Evolutionary conservation across 2,329 filamentous ascomycete genomes (phyloP), one percentile per base, ranked within the genome.

Genomic region (Aspergillus intermedius): DNA sequence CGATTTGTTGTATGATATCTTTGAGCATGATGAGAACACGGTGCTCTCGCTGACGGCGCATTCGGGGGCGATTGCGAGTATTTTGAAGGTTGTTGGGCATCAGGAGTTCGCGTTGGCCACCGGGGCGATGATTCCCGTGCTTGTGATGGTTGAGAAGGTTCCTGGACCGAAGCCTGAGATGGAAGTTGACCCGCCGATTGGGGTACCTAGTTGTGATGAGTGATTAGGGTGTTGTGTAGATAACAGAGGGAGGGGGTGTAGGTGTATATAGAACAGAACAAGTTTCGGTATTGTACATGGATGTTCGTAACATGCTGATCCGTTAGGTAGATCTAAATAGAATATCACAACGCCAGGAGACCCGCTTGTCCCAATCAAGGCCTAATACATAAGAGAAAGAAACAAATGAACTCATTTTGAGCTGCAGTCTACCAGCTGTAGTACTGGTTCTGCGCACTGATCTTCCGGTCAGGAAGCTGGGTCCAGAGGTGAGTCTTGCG

Each of bases 381-480:
- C 41, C 25, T 37, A 34, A 44, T 40, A 47, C 40, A 46, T 35
- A 47, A 32, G 49, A 49, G 7, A 48, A 44, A 44, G 47, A 28
- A 51, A 46, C 50, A 22, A 45, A 42, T 37, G 42, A 30, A 49
- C 43, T 37, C 25, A 47, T 17, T 56, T 12, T 37, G 3, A 17
- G 34, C n/a, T n/a, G n/a, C 34, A 17, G 17, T 40, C 65, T 84
- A 97, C 91, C 91, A 98, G 52, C 87, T 82, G 71, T 94, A 94
- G 69, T 93, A 94, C 64, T 89, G 91, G 59, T 87, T 81, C 74
- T 96, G 91, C 32, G 84, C 84, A 53, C 85, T 84, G 48, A 98
- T 78, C 5, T 86, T 87, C 53, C 91, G 82, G 68, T 96, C 88
- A 6, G 91, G 91, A 46, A 97, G 74, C 60, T 91, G 88, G 10